Evolutionary conservation across 2,329 filamentous ascomycete species (phyloP).

Genomic region (Penicillium sp.): DNA sequence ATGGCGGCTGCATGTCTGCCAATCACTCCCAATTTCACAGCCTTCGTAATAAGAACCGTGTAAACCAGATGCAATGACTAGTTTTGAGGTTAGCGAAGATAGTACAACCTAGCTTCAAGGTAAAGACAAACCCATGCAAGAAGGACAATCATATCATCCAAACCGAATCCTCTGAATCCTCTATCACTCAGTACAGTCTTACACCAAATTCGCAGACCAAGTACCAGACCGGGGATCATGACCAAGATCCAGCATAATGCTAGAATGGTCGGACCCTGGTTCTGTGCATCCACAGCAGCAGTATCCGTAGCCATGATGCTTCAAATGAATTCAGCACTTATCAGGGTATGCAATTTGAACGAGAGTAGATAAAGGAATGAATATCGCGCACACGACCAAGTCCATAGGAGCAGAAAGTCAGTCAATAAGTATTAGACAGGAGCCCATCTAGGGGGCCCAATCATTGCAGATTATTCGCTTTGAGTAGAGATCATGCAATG

Average conservation of each 20-base stretch:
- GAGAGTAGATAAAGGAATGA: background rate
- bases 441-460: background rate
- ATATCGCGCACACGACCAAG: background rate
- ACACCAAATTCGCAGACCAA: slow-evolving; percentile 19
- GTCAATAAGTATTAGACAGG: background rate
- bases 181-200: slow-evolving; percentile 27
- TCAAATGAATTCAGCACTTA: background rate
- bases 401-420: background rate
- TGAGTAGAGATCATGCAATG: background rate
- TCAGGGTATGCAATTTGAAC: background rate
- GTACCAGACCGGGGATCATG: slow-evolving; percentile 18
- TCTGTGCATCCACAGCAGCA: slow-evolving; percentile 1
- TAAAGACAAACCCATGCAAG: slow-evolving; percentile 28
- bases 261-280: slow-evolving; percentile 16
- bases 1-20: slow-evolving; percentile 26
- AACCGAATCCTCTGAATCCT: slow-evolving; percentile 39
- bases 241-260: slow-evolving; percentile 24
- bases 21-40: slow-evolving; percentile 30
- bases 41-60: slow-evolving; percentile 28
- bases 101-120: background rate
- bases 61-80: slow-evolving; percentile 22
- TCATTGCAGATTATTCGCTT: background rate
- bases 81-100: background rate
- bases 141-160: slow-evolving; percentile 34
- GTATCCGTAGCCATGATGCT: slow-evolving; percentile 3